A percentile compares a stretch with the other conserved stretches of the same genome.
Conservation (phyloP, 2,329 filamentous ascomycete genomes). For the Fusarium agapanthi region DNA sequence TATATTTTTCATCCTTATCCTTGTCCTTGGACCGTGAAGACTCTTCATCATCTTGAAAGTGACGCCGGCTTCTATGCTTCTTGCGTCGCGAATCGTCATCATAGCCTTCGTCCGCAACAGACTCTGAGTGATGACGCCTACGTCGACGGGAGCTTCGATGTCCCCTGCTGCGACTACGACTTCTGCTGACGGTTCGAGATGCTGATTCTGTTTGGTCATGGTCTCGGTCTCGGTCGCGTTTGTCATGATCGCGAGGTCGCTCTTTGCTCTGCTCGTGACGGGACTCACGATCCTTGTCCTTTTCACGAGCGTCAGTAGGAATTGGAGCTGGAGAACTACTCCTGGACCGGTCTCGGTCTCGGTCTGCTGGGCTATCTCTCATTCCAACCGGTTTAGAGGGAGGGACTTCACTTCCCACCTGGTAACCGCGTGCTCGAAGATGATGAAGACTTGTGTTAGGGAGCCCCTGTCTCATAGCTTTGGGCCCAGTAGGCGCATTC, state of each 20-base stretch:
- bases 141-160: conserved; percentile 59
- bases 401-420: conserved; percentile 52
- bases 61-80: conserved; percentile 56
- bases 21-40: conserved; percentile 50
- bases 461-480: conserved; percentile 90
- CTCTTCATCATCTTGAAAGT: conserved; percentile 57
- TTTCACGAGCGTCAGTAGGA: conserved; percentile 42
- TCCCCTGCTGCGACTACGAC: conserved; percentile 53
- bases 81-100: conserved; percentile 60
- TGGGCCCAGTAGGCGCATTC: conserved; percentile 89
- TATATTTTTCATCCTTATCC: conserved; percentile 53
- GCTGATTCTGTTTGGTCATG: conserved; percentile 46
- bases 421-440: conserved; percentile 63
- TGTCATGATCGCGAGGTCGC: conserved; percentile 38
- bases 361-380: conserved; percentile 32
- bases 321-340: conserved; percentile 55
- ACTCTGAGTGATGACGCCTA: conserved; percentile 64
- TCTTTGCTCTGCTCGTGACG: conserved; percentile 50
- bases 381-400: conserved; percentile 32
- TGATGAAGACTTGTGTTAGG: conserved; percentile 82
- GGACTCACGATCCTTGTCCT: conserved; percentile 46
- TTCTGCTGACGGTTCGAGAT: conserved; percentile 43
- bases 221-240: conserved; percentile 37
- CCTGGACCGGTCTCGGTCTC: conserved; percentile 54
- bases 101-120: conserved; percentile 58